Base-by-base conservation (phyloP, 257 asterid genomes). In the Solanum etuberosum region DNA sequence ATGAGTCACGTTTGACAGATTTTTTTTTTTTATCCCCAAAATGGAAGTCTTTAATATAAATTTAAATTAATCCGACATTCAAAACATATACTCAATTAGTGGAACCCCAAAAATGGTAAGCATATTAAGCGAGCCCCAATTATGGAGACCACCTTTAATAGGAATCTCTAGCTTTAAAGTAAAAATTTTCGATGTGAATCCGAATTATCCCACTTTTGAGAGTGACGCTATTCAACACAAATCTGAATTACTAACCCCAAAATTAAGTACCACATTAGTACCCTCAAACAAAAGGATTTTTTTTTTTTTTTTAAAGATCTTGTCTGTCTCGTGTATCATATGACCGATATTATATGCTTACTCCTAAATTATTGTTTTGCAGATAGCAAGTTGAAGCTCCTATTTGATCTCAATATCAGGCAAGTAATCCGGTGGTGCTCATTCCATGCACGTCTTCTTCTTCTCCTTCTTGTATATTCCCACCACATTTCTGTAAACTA, bases 141-240 rank as follows among this genome's bases (percentile, higher is more conserved):
- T 54, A 54, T 54, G 61, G 0, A 54, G n/a, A 54, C 68, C 14
- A 0, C 14, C 6, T 54, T 54, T 16, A 54, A 54, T 54, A 16
- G 61, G 2, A 57, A 23, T 1, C 0, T 59, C 25, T 59, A 21
- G 21, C 27, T 8, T 21, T 5, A 59, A 59, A 21, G 3, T 21
- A 23, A 0, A 59, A 0, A 3, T 59, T 57, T 59, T 59, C 1
- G 0, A 0, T 57, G n/a, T 1, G 2, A 59, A 59, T 59, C 6
- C 2, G 0, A 57, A 59, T 59, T 21, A 59, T 3, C 1, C 0
- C 21, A 0, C 1, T 48, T 48, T 16, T 54, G 9, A n/a, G n/a
- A n/a, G n/a, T n/a, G n/a, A 54, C 0, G 0, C n/a, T 54, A 4
- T 54, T 54, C 10, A 54, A 54, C n/a, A 2, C 9, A 54, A 54